Base-by-base conservation (phyloP, 2,329 filamentous ascomycete species). In the Westerdykella sp. region DNA sequence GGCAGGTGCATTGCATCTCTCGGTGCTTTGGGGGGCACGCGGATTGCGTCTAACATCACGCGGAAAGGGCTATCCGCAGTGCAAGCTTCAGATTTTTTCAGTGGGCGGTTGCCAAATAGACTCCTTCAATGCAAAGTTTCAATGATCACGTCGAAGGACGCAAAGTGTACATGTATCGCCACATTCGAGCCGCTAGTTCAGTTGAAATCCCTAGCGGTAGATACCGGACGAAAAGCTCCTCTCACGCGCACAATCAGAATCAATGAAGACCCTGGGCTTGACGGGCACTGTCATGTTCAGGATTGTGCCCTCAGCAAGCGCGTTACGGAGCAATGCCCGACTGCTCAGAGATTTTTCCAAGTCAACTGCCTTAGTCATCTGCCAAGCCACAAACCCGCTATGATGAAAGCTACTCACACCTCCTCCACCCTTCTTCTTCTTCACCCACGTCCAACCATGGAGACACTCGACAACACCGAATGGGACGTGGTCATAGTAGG, bases 401-500 rank as follows among this genome's bases (percentile, higher is more conserved):
- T 52, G 32, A 35, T 18, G 5, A 47, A 46, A 55, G 53, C 49
- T 55, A 49, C 49, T 46, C 45, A 45, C 15, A 43, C 44, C 41
- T 50, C 46, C 42, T 44, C 49, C 53, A 51, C n/a, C n/a, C n/a
- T n/a, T 49, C 49, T 50, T 35, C 21, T 40, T 25, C 39, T 25
- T 30, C 49, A 47, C 39, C 45, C 41, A 43, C 48, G 13, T 21
- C 22, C 45, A 63, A 7, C 49, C 47, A 73, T 75, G 69, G 73
- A 76, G 43, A 68, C 72, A 43, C 72, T 78, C 50, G 65, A 75
- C 50, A 67, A 68, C 39, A 70, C 72, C 35, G 57, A 66, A 41
- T 78, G 73, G 73, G 74, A 78, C 55, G 69, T 77, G 45, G 59
- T 77, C 43, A 75, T 78, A 44, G 63, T 70, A 34, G 75, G 74